Conservation (phyloP, 2,329 filamentous ascomycete genomes). For the Boeremia exigua region DNA sequence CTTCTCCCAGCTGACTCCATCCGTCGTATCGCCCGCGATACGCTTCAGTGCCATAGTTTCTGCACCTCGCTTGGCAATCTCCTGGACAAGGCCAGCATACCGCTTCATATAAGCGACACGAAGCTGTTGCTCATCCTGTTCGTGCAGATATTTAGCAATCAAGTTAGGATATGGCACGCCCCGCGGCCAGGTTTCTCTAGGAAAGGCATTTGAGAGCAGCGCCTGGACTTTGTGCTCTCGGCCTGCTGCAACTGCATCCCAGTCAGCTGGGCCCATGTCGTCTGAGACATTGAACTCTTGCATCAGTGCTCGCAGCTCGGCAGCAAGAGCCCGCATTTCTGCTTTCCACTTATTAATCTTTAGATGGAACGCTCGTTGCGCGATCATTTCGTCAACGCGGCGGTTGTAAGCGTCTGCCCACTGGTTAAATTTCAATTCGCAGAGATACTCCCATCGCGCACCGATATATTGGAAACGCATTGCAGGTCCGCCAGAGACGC, state of each 20-base stretch:
- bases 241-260: not conserved
- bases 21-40: not conserved
- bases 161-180: not conserved
- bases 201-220: not conserved
- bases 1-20: not conserved
- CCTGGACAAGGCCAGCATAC: not conserved
- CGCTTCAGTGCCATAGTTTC: not conserved
- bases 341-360: not conserved
- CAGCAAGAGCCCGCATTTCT: not conserved
- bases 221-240: not conserved
- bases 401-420: not conserved
- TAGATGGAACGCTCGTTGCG: not conserved
- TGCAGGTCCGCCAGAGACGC: not conserved
- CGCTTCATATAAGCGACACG: not conserved
- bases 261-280: not conserved
- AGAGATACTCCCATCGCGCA: not conserved
- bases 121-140: not conserved
- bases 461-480: not conserved
- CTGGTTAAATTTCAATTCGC: not conserved
- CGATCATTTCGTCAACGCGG: not conserved
- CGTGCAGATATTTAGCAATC: not conserved
- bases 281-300: not conserved
- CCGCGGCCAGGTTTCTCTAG: not conserved
- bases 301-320: not conserved
- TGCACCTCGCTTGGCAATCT: not conserved